Evolutionary conservation across 75 land plant genomes (phyloP), one percentile per base, ranked within the genome.

Genomic region (Pinus taeda): DNA sequence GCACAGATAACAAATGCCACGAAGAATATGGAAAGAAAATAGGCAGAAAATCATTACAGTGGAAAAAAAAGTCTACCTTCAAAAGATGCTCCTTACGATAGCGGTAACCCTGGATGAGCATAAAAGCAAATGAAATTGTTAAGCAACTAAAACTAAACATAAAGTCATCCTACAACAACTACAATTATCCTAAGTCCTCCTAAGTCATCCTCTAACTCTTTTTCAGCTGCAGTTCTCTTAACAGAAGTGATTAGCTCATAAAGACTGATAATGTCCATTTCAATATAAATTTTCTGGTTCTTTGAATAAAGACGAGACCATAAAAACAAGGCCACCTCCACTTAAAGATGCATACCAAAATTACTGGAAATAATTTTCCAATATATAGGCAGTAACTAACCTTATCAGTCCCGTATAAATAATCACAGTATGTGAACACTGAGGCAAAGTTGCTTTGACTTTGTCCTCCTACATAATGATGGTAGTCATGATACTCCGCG

Each of bases 361-460:
- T 57, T 73, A 26, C 13, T 24, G 4, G 58, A 7, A 57, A 57
- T 29, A 15, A 15, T 55, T 15, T 14, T 9, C 15, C 29, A 55
- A 73, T 3, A 49, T 4, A 59, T 39, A 45, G 26, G 20, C 30
- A 56, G 79, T 74, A 12, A 85, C 72, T 64, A 15, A 93, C 99
- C 98, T 96, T 96, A 61, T 94, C 90, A 36, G 99, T 96, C 24
- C 99, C 99, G 81, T 96, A 94, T 22, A 96, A 70, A 57, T 80
- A 87, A 73, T 96, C 99, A 80, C 99, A 96, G 71, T 96, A 96
- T 39, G 98, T 94, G 77, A 96, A 96, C 0, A 94, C 92, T 1
- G 99, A 92, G 21, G 99, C 98, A 82, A 96, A 96, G 79, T 96
- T 96, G 80, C 98, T 96, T 60, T 94, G 99, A 85, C 93, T 94